phyloP scores from a whole-genome alignment of 2,329 filamentous ascomycete genomes.

The Trichoderma gracile region DNA sequence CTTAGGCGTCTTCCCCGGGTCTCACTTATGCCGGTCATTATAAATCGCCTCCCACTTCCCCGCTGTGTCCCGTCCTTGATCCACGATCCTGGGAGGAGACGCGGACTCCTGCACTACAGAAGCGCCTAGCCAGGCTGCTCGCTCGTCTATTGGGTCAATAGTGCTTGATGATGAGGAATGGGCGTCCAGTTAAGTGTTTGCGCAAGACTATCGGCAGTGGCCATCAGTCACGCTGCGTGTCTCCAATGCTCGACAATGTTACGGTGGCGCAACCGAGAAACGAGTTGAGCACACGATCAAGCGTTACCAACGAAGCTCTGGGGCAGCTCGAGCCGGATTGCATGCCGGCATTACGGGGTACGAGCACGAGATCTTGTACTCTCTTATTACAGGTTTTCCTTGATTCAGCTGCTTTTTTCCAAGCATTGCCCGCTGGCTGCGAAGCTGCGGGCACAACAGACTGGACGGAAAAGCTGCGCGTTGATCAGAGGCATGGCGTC shows the following conservation, averaged over 20 bases:
- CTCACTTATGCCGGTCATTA: not conserved
- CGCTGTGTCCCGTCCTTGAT: not conserved
- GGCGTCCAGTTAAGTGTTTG: not conserved
- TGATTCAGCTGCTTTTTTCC: not conserved
- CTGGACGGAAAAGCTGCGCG: not conserved
- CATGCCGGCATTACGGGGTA: not conserved
- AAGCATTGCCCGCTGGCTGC: slow-evolving; percentile 12
- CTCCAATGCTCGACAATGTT: not conserved
- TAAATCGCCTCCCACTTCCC: slow-evolving; percentile 5
- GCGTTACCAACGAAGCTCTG: not conserved
- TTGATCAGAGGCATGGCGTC: not conserved
- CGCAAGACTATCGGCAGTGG: not conserved
- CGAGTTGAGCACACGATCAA: slow-evolving; percentile 20
- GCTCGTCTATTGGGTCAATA: slow-evolving; percentile 1
- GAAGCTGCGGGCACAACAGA: slow-evolving; percentile 17
- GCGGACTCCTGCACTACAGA: not conserved
- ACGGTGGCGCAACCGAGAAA: not conserved
- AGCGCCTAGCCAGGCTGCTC: not conserved
- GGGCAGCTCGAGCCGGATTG: not conserved
- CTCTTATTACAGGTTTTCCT: no score
- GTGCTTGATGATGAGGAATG: not conserved
- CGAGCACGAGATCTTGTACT: no score
- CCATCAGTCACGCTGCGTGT: not conserved
- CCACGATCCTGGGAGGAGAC: not conserved
- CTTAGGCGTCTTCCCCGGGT: not conserved